Evolutionary conservation across 331 rosid genomes (phyloP).

Genomic region (Cydonia oblonga): DNA sequence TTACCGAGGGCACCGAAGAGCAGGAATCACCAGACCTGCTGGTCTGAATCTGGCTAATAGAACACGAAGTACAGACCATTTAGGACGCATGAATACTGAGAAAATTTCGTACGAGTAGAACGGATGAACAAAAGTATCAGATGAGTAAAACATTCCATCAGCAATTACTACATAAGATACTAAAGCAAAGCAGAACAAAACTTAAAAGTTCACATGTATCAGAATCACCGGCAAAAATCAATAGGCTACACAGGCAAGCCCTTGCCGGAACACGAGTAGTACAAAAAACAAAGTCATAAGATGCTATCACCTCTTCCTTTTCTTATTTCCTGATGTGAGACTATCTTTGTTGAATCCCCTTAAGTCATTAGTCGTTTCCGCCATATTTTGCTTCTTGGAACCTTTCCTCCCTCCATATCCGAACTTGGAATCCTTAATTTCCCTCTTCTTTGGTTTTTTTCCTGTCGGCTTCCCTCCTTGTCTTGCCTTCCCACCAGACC

Average conservation of each 20-base stretch:
- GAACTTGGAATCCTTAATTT: constrained; percentile 37
- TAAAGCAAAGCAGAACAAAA: neutral
- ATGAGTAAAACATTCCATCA: neutral
- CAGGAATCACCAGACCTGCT: neutral
- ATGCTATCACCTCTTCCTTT: constrained; percentile 31
- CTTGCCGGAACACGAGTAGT: neutral
- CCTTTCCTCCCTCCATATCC: constrained; percentile 66
- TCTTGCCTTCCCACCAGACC: constrained; percentile 46
- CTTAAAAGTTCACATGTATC: too few species aligned
- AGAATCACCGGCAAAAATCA: neutral
- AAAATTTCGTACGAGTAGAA: too few species aligned
- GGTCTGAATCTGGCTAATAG: neutral
- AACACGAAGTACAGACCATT: too few species aligned
- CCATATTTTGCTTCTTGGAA: constrained; percentile 41
- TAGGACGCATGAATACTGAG: too few species aligned
- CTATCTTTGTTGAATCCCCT: constrained; percentile 26
- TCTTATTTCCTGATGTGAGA: constrained; percentile 19
- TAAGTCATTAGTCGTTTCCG: constrained; percentile 34
- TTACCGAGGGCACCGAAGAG: neutral
- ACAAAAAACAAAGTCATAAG: neutral
- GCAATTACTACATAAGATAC: neutral
- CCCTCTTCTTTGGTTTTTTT: constrained; percentile 29
- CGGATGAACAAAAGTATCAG: neutral
- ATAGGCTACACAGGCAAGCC: neutral
- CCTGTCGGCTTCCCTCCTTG: constrained; percentile 21